Percentiles rank a stretch among this genome's conserved stretches.
phyloP scores from a whole-genome alignment of 768 basidiomycete species.

The Tephrocybe rancida region DNA sequence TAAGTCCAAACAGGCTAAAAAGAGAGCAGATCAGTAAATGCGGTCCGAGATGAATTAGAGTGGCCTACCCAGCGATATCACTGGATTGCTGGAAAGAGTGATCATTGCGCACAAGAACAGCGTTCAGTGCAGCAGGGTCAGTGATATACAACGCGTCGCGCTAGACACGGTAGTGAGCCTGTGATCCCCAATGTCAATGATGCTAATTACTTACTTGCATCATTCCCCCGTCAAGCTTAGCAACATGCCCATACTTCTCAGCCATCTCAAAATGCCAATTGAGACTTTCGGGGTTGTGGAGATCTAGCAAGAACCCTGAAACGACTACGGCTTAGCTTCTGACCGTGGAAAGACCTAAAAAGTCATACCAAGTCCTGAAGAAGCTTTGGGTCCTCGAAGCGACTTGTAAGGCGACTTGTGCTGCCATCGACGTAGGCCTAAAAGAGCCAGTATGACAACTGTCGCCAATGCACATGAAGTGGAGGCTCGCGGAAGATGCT shows the following conservation, averaged over 20 bases:
- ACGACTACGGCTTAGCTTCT: neutral
- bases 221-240: conserved; percentile 21
- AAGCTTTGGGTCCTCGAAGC: conserved; percentile 17
- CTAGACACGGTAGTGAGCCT: too few species aligned
- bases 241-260: conserved; percentile 23
- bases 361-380: conserved; percentile 14
- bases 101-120: conserved; percentile 24
- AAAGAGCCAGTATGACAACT: neutral
- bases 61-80: conserved; percentile 24
- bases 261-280: conserved; percentile 23
- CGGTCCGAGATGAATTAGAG: neutral
- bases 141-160: conserved; percentile 26
- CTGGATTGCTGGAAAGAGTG: conserved; percentile 24
- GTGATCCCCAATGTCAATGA: too few species aligned
- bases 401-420: conserved; percentile 11
- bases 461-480: neutral
- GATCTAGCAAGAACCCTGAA: conserved; percentile 23
- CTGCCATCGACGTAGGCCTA: neutral
- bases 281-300: conserved; percentile 22
- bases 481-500: neutral
- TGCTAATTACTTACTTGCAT: conserved; percentile 21
- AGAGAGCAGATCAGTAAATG: too few species aligned
- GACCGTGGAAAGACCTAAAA: neutral
- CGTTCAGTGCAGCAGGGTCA: conserved; percentile 24
- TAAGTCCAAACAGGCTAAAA: conserved; percentile 28